Evolutionary conservation across 129 eudicot genomes (phyloP), one percentile per base, ranked within the genome.

Genomic region (Sambucus nigra): DNA sequence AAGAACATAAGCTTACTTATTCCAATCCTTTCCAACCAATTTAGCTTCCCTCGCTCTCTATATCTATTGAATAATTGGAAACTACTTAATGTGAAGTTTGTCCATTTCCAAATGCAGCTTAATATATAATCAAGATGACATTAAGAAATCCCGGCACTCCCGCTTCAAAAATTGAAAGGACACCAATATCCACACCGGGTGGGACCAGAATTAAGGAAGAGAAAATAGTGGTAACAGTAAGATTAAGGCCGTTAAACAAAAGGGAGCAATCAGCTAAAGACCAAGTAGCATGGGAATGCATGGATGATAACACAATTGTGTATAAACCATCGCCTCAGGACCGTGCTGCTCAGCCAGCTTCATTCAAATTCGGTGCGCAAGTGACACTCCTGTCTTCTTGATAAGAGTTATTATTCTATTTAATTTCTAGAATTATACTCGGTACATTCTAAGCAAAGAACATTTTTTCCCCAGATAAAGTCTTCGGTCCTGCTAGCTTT

Each of bases 151-250:
- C 94, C 2, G 69, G 81, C 47, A 83, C 95, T 1, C 93, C 98
- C 17, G 72, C 59, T 76, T 69, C 94, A n/a, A 88, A 78, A 55
- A 73, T 78, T 14, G 92, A 88, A 21, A 71, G 84, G 64, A 80
- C 92, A 25, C 94, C 91, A 3, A 77, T 61, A 65, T 73, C 84
- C 17, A 86, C 95, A 2, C 95, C 94, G 7, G 95, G 98, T 12
- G 95, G 95, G 17, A 65, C 79, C 44, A 67, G 79, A 72, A 71
- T 66, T 5, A 75, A 71, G 35, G 99, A 92, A 75, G 99, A 92
- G 69, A 92, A 92, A 56, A 92, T 92, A 13, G 87, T 82, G n/a
- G 99, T 92, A 41, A 86, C 99, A 0, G 86, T 92, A 18, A 44
- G 99, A 22, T 77, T 92, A 31, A 73, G 99, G 71, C 99, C 99